Evolutionary conservation across 345 rosid species (phyloP).

Genomic region (Eucalyptus fibrosa): DNA sequence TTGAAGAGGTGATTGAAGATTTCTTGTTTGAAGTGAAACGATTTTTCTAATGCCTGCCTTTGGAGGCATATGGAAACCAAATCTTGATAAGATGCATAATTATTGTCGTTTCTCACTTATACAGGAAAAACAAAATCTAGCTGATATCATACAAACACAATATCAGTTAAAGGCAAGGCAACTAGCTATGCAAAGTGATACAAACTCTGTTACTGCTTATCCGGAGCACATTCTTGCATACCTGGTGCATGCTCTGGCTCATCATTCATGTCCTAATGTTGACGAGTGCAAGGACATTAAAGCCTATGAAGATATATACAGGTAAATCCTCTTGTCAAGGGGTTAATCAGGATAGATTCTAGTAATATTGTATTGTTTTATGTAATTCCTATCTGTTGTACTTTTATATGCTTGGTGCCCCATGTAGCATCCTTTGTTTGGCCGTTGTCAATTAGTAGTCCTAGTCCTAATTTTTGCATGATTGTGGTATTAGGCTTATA

Average conservation of each 20-base stretch:
- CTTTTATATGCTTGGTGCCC: neutral
- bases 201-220: conserved; percentile 28
- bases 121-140: conserved; percentile 84
- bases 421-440: neutral
- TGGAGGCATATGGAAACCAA: neutral
- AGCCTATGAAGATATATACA: conserved; percentile 61
- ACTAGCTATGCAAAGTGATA: conserved; percentile 51
- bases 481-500: neutral
- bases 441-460: neutral
- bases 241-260: conserved; percentile 78
- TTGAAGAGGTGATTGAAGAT: conserved; percentile 51
- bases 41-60: neutral
- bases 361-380: neutral
- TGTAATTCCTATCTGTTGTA: neutral
- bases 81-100: neutral
- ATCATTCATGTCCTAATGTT: conserved; percentile 65
- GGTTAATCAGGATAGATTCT: neutral
- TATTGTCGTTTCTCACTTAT: conserved; percentile 2
- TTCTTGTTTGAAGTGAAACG: conserved; percentile 1
- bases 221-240: conserved; percentile 67
- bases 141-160: conserved; percentile 78
- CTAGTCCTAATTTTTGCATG: neutral
- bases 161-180: conserved; percentile 71
- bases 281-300: conserved; percentile 82
- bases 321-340: conserved; percentile 17